Conservation (phyloP, 1,139 yeast genomes). For the Debaryomyces subglobosus region DNA sequence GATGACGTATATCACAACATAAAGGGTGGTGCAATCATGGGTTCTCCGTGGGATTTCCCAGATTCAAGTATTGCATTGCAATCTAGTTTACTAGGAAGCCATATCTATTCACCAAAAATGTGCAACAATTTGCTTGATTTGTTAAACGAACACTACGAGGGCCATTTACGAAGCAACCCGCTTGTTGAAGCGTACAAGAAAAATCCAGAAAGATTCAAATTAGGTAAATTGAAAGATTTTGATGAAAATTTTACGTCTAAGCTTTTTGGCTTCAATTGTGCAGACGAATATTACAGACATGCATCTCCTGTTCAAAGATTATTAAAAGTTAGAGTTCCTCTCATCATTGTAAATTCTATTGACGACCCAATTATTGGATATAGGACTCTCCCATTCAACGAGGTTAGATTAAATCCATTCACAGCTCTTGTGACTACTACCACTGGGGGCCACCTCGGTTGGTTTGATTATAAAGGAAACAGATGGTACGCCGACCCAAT, state of each 20-base stretch:
- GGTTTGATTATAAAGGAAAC: slow-evolving; percentile 52
- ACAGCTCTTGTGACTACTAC: slow-evolving; percentile 66
- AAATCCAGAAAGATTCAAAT: slow-evolving; percentile 38
- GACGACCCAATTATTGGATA: slow-evolving; percentile 65
- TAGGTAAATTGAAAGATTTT: slow-evolving; percentile 43
- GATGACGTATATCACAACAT: slow-evolving; percentile 37
- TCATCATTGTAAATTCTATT: slow-evolving; percentile 48
- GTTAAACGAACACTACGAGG: slow-evolving; percentile 45
- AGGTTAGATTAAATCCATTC: slow-evolving; percentile 69
- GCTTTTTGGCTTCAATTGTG: slow-evolving; percentile 55
- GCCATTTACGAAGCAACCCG: slow-evolving; percentile 30
- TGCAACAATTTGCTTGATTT: slow-evolving; percentile 50
- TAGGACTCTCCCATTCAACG: slow-evolving; percentile 59
- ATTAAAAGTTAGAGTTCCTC: slow-evolving; percentile 54
- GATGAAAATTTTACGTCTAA: slow-evolving; percentile 57
- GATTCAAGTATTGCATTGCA: slow-evolving; percentile 48
- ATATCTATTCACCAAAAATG: slow-evolving; percentile 57
- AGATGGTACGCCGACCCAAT: slow-evolving; percentile 58
- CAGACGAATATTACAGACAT: slow-evolving; percentile 55
- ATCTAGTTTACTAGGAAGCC: slow-evolving; percentile 45
- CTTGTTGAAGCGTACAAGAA: slow-evolving; percentile 31
- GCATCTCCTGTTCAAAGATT: slow-evolving; percentile 57
- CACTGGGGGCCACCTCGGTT: slow-evolving; percentile 83
- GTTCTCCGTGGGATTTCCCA: slow-evolving; percentile 61
- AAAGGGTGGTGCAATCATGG: slow-evolving; percentile 52